Percentiles rank a stretch among this genome's conserved stretches.
Evolutionary conservation across 2,329 filamentous ascomycete genomes (phyloP).

Genomic region (Exutisphaerella laricina): DNA sequence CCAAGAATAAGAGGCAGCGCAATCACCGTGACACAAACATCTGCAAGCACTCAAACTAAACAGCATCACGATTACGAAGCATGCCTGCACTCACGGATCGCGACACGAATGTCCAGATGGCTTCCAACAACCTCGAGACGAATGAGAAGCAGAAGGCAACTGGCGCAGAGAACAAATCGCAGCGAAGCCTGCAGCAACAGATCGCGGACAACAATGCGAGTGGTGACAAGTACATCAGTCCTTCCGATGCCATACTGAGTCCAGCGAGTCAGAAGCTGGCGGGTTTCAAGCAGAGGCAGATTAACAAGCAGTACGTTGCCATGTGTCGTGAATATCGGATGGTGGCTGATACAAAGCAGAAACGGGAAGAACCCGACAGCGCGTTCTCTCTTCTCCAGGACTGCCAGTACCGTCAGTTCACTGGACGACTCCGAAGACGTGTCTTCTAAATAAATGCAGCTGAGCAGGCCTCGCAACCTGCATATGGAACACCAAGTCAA

Average conservation of each 20-base stretch:
- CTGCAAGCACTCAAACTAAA: neutral
- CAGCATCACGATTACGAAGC: constrained; percentile 17
- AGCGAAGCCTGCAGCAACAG: constrained; percentile 17
- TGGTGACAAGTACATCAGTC: constrained; percentile 62
- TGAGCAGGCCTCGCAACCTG: too few relatives aligned
- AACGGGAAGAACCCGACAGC: constrained; percentile 20
- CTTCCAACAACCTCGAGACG: constrained; percentile 10
- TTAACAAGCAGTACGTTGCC: constrained; percentile 53
- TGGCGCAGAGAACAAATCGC: constrained; percentile 19
- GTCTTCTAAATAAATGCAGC: constrained; percentile 13
- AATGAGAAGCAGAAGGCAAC: constrained; percentile 8
- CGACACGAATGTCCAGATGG: constrained; percentile 24
- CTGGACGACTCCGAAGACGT: constrained; percentile 20
- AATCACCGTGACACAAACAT: constrained; percentile 8
- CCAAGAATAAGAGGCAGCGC: neutral
- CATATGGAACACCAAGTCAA: too few relatives aligned
- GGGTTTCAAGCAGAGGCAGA: constrained; percentile 73
- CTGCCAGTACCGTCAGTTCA: constrained; percentile 16
- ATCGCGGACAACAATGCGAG: constrained; percentile 12
- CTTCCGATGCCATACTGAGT: constrained; percentile 84
- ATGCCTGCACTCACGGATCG: constrained; percentile 23
- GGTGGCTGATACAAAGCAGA: neutral
- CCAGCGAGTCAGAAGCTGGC: constrained; percentile 78
- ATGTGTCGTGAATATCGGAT: neutral
- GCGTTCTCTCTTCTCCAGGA: constrained; percentile 22